A percentile compares a stretch with the other conserved stretches of the same genome.
Conservation (phyloP, 1,284 basidiomycete genomes). For the Pyrrhoderma lamaoense region DNA sequence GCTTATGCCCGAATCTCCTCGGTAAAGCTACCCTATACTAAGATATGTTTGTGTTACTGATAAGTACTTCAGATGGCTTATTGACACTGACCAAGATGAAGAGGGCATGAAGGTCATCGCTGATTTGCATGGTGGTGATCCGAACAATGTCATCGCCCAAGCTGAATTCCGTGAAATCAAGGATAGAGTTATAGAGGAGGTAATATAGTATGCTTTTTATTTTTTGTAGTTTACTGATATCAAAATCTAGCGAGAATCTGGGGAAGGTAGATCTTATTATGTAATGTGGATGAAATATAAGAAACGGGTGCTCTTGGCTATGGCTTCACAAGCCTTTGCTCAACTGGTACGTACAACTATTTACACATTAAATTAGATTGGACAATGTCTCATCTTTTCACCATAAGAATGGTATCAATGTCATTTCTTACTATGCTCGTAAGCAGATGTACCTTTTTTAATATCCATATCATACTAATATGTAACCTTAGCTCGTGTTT, state of each 20-base stretch:
- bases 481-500: constrained; percentile 55
- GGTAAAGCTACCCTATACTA: constrained; percentile 36
- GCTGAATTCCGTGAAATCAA: constrained; percentile 93
- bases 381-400: constrained; percentile 10
- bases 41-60: background rate
- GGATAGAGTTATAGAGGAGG: constrained; percentile 78
- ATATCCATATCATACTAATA: constrained; percentile 13
- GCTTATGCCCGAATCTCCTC: constrained; percentile 87
- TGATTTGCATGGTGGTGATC: constrained; percentile 84
- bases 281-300: constrained; percentile 88
- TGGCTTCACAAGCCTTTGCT: constrained; percentile 95
- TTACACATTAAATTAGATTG: background rate
- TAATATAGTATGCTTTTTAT: constrained; percentile 29
- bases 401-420: constrained; percentile 81
- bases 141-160: constrained; percentile 64
- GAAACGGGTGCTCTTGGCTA: constrained; percentile 88
- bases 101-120: constrained; percentile 86
- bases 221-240: constrained; percentile 16
- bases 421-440: constrained; percentile 94
- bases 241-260: constrained; percentile 49
- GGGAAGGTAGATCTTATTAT: constrained; percentile 77
- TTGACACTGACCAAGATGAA: constrained; percentile 82
- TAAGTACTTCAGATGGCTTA: constrained; percentile 65
- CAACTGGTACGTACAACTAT: constrained; percentile 75
- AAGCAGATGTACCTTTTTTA: constrained; percentile 29